A percentile compares a stretch with the other conserved stretches of the same genome.
Evolutionary conservation across 2,329 filamentous ascomycete species (phyloP).

Genomic region (Huntiella omanensis): DNA sequence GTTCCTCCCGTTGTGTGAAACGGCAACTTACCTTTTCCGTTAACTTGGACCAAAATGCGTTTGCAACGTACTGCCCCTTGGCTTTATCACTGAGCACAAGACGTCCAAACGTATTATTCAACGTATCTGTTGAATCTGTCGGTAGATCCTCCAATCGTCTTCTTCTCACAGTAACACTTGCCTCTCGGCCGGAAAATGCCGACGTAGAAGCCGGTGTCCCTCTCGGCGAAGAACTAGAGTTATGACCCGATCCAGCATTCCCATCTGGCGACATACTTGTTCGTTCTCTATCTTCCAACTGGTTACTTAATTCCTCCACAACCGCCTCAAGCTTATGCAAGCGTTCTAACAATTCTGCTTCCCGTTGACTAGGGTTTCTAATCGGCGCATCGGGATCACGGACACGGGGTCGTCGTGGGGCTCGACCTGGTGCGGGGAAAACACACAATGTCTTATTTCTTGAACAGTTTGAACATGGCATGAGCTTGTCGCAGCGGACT

Average conservation of each 20-base stretch:
- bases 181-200: background rate
- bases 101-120: constrained; percentile 11
- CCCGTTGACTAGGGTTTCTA: constrained; percentile 41
- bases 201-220: constrained; percentile 7
- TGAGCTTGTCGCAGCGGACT: constrained; percentile 61
- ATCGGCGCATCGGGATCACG: constrained; percentile 45
- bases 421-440: constrained; percentile 55
- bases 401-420: constrained; percentile 45
- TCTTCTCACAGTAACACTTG: background rate
- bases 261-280: constrained; percentile 7
- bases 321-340: constrained; percentile 57
- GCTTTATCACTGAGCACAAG: constrained; percentile 11
- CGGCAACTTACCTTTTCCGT: constrained; percentile 44
- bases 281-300: constrained; percentile 29
- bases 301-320: constrained; percentile 48
- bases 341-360: constrained; percentile 52
- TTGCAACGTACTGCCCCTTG: constrained; percentile 43
- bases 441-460: constrained; percentile 53
- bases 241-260: constrained; percentile 2
- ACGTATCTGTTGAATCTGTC: constrained; percentile 1
- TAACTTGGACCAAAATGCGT: constrained; percentile 57
- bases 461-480: constrained; percentile 58
- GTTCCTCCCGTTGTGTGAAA: background rate
- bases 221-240: constrained; percentile 2
- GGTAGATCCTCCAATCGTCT: background rate